A percentile compares a stretch with the other conserved stretches of the same genome.
These are phyloP conservation scores for Eucalyptus camaldulensis DNA, from an alignment of 345 rosid genomes.

Conservation along the genomic window DNA sequence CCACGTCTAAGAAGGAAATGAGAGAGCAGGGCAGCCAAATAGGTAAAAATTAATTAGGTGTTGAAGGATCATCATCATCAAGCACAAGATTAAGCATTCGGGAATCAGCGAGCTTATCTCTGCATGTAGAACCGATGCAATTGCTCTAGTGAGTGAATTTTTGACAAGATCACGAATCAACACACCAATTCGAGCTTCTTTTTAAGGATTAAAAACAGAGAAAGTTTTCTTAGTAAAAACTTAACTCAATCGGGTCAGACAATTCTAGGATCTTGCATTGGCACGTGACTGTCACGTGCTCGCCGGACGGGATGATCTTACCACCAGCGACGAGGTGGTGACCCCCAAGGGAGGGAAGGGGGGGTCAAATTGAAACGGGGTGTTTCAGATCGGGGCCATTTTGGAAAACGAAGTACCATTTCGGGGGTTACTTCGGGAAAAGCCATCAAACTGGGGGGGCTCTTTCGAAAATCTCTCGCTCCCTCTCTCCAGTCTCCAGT, in stretches of 20 bases:
- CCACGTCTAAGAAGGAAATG: neutral
- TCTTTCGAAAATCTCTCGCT: neutral
- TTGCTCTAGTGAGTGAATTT: neutral
- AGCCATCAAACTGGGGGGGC: neutral
- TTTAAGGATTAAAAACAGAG: neutral
- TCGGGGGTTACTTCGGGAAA: accelerated
- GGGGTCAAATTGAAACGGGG: neutral
- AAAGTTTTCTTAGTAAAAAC: neutral
- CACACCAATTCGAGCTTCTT: neutral
- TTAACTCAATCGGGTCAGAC: neutral
- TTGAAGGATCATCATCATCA: neutral
- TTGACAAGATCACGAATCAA: neutral
- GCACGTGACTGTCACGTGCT: neutral
- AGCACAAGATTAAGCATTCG: neutral
- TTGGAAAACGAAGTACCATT: neutral
- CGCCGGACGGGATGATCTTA: neutral
- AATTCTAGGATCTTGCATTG: neutral
- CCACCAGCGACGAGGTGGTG: neutral
- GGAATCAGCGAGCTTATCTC: neutral
- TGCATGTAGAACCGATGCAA: neutral
- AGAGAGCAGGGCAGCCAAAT: too few species aligned
- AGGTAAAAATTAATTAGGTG: too few species aligned
- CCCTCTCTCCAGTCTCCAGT: neutral
- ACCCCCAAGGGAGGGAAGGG: too few species aligned
- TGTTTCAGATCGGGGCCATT: neutral